Percentiles rank a stretch among this genome's conserved stretches.
These are phyloP conservation scores for Aurantiochytrium sp. DNA, from an alignment of 108 stramenopile species.

Conservation along the genomic window DNA sequence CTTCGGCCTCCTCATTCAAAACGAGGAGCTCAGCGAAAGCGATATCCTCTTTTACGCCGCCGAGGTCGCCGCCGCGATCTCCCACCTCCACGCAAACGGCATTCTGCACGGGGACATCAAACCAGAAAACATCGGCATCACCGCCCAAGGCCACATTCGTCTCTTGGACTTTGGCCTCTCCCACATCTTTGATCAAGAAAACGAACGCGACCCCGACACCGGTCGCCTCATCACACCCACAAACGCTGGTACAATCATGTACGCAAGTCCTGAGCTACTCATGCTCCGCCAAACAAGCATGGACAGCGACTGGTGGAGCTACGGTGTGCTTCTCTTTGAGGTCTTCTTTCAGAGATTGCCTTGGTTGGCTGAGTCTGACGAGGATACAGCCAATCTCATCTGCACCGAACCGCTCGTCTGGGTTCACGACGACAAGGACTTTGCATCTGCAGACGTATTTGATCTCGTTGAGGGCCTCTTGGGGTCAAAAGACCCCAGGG, in stretches of 20 bases:
- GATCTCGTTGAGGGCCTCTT: background rate
- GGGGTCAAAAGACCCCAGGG: background rate
- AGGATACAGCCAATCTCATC: background rate
- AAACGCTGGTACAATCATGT: background rate
- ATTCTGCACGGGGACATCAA: background rate
- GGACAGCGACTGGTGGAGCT: constrained; percentile 16
- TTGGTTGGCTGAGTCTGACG: background rate
- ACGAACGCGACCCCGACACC: background rate
- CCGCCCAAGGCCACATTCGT: background rate
- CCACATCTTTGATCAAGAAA: background rate
- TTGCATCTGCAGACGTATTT: background rate
- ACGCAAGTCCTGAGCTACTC: background rate
- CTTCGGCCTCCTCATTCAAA: background rate
- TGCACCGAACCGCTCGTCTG: background rate
- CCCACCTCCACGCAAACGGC: background rate
- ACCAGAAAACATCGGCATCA: constrained; percentile 6
- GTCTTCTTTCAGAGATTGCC: background rate
- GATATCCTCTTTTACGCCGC: background rate
- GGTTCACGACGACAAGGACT: background rate
- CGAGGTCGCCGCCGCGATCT: background rate
- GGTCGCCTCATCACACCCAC: background rate
- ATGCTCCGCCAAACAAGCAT: background rate
- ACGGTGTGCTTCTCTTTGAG: background rate
- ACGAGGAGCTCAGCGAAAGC: background rate
- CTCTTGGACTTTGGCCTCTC: background rate